Evolutionary conservation across 805 yeast genomes (phyloP).

Genomic region (Myxozyma vanderwaltii): DNA sequence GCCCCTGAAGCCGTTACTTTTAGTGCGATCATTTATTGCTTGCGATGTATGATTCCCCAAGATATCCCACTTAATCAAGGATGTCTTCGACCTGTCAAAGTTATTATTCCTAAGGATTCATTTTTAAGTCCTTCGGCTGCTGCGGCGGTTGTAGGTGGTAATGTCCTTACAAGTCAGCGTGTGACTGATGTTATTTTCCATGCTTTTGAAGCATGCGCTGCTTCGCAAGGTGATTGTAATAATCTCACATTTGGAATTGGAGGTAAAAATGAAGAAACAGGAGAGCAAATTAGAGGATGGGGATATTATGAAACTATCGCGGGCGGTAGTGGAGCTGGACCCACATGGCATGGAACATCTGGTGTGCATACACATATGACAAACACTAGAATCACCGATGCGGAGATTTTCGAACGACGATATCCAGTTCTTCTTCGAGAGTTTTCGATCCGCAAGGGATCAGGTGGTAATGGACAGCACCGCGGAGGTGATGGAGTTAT

Average conservation of each 20-base stretch:
- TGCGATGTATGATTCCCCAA: constrained; percentile 80
- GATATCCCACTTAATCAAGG: constrained; percentile 95
- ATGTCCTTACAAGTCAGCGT: constrained; percentile 92
- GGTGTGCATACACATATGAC: constrained; percentile 97
- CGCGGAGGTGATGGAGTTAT: constrained; percentile 85
- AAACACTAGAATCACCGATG: constrained; percentile 88
- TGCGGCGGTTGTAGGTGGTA: constrained; percentile 94
- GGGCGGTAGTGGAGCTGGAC: constrained; percentile 94
- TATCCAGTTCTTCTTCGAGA: constrained; percentile 80
- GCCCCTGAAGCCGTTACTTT: constrained; percentile 90
- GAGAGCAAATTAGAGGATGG: constrained; percentile 35
- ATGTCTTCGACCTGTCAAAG: constrained; percentile 75
- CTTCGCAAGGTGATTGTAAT: constrained; percentile 94
- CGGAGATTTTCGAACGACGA: constrained; percentile 83
- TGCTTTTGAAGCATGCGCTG: constrained; percentile 88
- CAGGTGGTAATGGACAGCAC: constrained; percentile 79
- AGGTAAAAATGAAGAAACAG: constrained; percentile 54
- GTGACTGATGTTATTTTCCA: constrained; percentile 85
- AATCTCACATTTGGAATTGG: constrained; percentile 89
- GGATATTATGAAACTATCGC: constrained; percentile 63
- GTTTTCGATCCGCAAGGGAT: constrained; percentile 65
- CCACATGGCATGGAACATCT: constrained; percentile 79
- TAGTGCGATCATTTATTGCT: constrained; percentile 84
- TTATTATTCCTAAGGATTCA: constrained; percentile 63
- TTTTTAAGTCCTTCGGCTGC: constrained; percentile 74